phyloP scores from a whole-genome alignment of 441 rosid species.

The Adansonia gregorii region DNA sequence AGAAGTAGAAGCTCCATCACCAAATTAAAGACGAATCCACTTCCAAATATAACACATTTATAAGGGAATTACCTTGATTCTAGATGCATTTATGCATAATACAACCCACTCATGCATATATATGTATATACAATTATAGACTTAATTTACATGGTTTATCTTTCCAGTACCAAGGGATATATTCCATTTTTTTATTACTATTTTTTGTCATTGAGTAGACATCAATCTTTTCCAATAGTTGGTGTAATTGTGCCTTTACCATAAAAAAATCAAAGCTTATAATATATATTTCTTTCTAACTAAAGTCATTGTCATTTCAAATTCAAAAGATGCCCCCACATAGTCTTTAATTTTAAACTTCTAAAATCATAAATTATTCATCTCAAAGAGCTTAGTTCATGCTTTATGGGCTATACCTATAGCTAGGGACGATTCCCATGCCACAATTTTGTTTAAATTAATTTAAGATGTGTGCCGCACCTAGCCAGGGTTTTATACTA shows the following conservation, averaged over 20 bases:
- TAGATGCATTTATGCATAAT: slow-evolving; percentile 21
- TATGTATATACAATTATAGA: background rate
- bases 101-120: background rate
- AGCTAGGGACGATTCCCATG: slow-evolving; percentile 32
- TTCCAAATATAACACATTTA: slow-evolving; percentile 12
- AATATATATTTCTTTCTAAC: slow-evolving; percentile 35
- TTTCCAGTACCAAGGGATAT: slow-evolving; percentile 40
- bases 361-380: slow-evolving; percentile 31
- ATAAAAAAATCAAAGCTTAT: slow-evolving; percentile 24
- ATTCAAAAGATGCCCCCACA: slow-evolving; percentile 46
- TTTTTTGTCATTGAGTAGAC: slow-evolving; percentile 27
- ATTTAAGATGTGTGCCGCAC: background rate
- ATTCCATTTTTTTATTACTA: slow-evolving; percentile 31
- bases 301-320: slow-evolving; percentile 34
- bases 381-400: slow-evolving; percentile 33
- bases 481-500: slow-evolving; percentile 12
- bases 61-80: slow-evolving; percentile 6
- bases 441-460: background rate
- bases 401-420: slow-evolving; percentile 36
- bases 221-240: slow-evolving; percentile 38
- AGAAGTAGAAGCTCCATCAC: background rate
- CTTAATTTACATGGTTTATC: slow-evolving; percentile 23
- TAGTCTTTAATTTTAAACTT: slow-evolving; percentile 25
- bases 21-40: slow-evolving; percentile 21
- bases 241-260: slow-evolving; percentile 26